phyloP scores from a whole-genome alignment of 1,284 basidiomycete genomes.

The Anthracocystis panici-leucophaei region DNA sequence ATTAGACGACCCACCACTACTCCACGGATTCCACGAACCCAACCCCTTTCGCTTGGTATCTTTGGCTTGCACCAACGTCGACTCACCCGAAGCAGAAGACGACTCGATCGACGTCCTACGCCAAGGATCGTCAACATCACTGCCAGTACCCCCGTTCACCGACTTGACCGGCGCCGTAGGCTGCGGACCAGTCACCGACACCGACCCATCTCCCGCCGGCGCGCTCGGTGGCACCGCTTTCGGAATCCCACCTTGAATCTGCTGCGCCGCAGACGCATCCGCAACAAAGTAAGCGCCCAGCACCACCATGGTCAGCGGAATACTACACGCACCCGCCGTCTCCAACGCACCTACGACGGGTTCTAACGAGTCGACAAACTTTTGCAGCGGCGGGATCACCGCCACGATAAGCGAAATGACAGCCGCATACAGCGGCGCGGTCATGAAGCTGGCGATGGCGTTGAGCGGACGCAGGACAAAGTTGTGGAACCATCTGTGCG shows the following conservation, averaged over 20 bases:
- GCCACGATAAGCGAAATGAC: constrained; percentile 84
- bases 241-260: constrained; percentile 16
- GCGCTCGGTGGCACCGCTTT: constrained; percentile 39
- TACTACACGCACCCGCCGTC: constrained; percentile 70
- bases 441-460: constrained; percentile 83
- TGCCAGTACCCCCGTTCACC: constrained; percentile 6
- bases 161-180: constrained; percentile 22
- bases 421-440: constrained; percentile 75
- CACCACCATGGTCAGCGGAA: constrained; percentile 89
- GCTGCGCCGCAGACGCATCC: constrained; percentile 38
- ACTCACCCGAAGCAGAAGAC: constrained; percentile 23
- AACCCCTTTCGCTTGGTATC: constrained; percentile 32
- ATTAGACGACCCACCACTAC: constrained; percentile 26
- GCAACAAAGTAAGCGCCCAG: constrained; percentile 86
- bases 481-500: constrained; percentile 17
- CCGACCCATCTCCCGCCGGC: constrained; percentile 40
- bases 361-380: constrained; percentile 65
- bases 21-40: constrained; percentile 59
- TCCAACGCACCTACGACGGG: constrained; percentile 71
- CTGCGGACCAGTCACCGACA: constrained; percentile 27
- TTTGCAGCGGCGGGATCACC: constrained; percentile 77
- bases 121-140: constrained; percentile 42
- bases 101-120: constrained; percentile 37
- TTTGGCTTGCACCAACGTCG: constrained; percentile 42
- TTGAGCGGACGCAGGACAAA: constrained; percentile 60